Evolutionary conservation across 2,329 filamentous ascomycete species (phyloP).

Genomic region (Ophiostoma quercus): DNA sequence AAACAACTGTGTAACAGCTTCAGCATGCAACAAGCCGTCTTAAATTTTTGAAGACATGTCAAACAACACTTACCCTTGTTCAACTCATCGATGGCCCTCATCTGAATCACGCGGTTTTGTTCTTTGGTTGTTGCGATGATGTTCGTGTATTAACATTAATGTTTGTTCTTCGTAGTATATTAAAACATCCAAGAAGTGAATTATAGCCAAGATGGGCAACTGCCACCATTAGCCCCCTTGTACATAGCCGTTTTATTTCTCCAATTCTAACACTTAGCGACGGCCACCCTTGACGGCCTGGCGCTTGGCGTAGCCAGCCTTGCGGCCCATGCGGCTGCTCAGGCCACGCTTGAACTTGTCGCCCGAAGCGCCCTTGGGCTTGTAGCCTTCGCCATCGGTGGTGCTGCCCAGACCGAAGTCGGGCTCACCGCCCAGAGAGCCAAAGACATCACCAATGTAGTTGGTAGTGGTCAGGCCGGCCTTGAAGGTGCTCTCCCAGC

Average conservation of each 20-base stretch:
- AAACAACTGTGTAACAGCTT: not conserved
- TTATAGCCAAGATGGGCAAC: not conserved
- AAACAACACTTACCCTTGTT: not conserved
- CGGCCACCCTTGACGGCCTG: conserved; percentile 10
- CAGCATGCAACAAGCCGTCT: not conserved
- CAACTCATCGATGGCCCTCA: not conserved
- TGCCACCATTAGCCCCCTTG: not conserved
- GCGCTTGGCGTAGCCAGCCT: conserved; percentile 21
- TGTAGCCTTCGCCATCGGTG: conserved; percentile 36
- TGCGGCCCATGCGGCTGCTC: conserved; percentile 22
- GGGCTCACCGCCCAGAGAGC: conserved; percentile 58
- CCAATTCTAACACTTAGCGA: not conserved
- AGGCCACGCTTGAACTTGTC: conserved; percentile 22
- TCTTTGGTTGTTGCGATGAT: not conserved
- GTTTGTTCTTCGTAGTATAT: not conserved
- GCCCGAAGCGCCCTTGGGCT: conserved; percentile 28
- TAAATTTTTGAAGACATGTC: not conserved
- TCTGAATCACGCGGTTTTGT: not conserved
- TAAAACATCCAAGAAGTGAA: conserved; percentile 8
- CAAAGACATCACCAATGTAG: conserved; percentile 68
- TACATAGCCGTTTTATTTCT: not conserved
- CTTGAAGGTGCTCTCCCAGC: conserved; percentile 56
- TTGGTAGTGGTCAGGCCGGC: conserved; percentile 54
- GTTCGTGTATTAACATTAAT: not conserved
- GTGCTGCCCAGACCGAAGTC: conserved; percentile 57